phyloP scores from a whole-genome alignment of 2,329 filamentous ascomycete genomes.

The Paecilomyces niveus region DNA sequence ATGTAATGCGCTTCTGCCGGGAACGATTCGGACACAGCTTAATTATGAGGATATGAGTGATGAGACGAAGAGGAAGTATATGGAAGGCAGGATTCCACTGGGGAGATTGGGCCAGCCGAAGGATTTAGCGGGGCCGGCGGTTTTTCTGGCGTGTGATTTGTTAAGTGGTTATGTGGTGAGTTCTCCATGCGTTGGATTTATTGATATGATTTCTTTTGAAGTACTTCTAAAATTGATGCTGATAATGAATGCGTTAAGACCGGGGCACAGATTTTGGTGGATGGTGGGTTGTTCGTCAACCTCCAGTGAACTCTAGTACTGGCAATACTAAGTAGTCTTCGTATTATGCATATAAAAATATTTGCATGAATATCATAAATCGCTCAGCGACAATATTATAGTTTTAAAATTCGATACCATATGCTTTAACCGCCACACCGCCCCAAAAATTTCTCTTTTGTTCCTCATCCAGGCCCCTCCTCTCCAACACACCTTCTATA shows the following conservation, averaged over 20 bases:
- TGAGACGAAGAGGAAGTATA: constrained; percentile 64
- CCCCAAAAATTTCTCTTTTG: constrained; percentile 64
- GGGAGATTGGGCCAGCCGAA: constrained; percentile 63
- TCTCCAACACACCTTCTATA: constrained; percentile 57
- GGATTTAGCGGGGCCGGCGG: constrained; percentile 77
- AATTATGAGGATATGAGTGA: constrained; percentile 77
- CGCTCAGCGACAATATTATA: neutral
- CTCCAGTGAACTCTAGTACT: constrained; percentile 51
- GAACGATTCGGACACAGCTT: constrained; percentile 75
- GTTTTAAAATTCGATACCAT: constrained; percentile 32
- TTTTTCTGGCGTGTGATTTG: constrained; percentile 74
- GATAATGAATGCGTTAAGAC: constrained; percentile 34
- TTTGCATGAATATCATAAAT: neutral
- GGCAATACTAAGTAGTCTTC: neutral
- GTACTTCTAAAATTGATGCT: neutral
- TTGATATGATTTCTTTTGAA: neutral
- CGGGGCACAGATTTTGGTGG: constrained; percentile 75
- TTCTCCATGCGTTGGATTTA: constrained; percentile 6
- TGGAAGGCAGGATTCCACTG: constrained; percentile 74
- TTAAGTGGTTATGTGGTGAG: constrained; percentile 66
- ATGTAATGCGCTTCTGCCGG: constrained; percentile 77
- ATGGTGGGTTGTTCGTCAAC: constrained; percentile 86
- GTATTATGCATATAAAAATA: neutral
- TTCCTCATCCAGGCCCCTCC: constrained; percentile 47
- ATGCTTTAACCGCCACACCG: constrained; percentile 65